Base-by-base conservation (phyloP, 2,329 filamentous ascomycete genomes). In the Colletotrichum sp. region DNA sequence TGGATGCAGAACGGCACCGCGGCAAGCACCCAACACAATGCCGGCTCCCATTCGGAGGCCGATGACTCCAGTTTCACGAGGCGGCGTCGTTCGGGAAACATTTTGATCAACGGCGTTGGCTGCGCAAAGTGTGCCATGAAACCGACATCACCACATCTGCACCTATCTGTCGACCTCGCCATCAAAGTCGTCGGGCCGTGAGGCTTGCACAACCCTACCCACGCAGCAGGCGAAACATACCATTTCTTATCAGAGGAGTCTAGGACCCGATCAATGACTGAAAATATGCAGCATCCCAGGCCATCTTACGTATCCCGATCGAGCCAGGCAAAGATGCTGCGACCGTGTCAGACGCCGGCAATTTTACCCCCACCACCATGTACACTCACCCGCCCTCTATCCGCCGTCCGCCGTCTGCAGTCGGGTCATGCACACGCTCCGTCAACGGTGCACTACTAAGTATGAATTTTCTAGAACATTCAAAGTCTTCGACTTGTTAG, bases 401-500 rank as follows among this genome's bases (percentile, higher is more conserved):
- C 60, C 30, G 56, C 48, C 28, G 22, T 34, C 36, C 55, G 70
- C 69, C 72, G 34, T 67, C 43, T 62, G 56, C 10, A 52, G 66
- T 43, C 8, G 43, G 74, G 70, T 74, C 74, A 76, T 76, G 70
- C 70, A 68, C 39, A 73, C 70, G 48, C 70, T 65, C 74, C 70
- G 74, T 32, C 18, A 28, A 52, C 30, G 43, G 43, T 73, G 39
- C 32, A 68, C 28, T 68, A 28, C 64, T 16, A 64, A 27, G 56
- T 76, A 28, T 67, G 43, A 48, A 16, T 52, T 58, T 76, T 65
- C 56, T 69, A 74, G 70, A 74, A 73, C 13, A 30, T 36, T 22
- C 58, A 34, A 30, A 48, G 70, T 76, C 70, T 65, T 27, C 58
- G 55, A 30, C 34, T 34, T 52, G 34, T 69, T 74, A 65, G 74